Base-by-base conservation (phyloP, 805 yeast species). In the Suhomyces canberraensis region DNA sequence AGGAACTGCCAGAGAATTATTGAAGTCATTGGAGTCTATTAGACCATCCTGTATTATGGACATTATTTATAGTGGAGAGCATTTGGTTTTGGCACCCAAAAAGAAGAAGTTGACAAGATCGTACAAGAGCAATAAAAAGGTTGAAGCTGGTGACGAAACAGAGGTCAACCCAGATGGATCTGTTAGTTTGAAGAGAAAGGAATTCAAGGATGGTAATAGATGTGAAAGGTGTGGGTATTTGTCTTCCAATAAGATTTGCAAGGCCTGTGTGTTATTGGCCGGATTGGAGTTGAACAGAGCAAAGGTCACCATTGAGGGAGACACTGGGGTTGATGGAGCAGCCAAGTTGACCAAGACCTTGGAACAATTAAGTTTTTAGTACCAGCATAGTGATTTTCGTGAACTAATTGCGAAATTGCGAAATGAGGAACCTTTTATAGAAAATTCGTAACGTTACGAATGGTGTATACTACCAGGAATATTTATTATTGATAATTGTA, bases 1-100 rank as follows among this genome's bases (percentile, higher is more conserved):
- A 47, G 99, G 99, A 14, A 93, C 98, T 0, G 96, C 98, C 0
- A 75, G 99, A 54, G 88, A 89, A 40, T 69, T 93, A 18, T 79
- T 93, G 71, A 93, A 93, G 61, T 85, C 88, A 46, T 65, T 93
- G 28, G 98, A 93, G 56, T 78, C 91, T 3, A 80, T 90, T 1
- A 74, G 97, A 49, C 96, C 98, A 11, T 81, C 93, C 25, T 84
- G 96, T 52, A 93, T 93, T 39, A 78, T 93, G 58, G 99, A 93
- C 62, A 86, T 93, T 37, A 93, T 93, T 21, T 84, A 85, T 47
- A 85, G 95, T 46, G 98, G 99, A 24, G 98, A 93, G 61, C 81
- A 80, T 43, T 75, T 90, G 46, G 80, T 76, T 22, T 61, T 90
- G 31, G 75, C 76, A 46, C 76, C 76, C 22, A 79, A 73, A 56